Evolutionary conservation across 495 filamentous ascomycete genomes (phyloP), one percentile per base, ranked within the genome.

Genomic region (Penicillium samsonianum): DNA sequence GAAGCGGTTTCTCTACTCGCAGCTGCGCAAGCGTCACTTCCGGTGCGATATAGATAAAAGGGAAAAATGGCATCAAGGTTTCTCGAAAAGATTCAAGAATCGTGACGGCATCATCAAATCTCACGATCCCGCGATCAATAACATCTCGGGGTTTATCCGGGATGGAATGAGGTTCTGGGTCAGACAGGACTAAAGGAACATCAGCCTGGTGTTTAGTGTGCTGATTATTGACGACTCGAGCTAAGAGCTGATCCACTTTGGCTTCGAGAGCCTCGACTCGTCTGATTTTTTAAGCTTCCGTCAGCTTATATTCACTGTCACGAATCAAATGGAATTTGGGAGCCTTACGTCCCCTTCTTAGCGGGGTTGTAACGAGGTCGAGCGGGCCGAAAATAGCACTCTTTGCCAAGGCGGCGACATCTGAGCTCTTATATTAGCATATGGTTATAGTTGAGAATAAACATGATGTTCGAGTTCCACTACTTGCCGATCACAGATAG

Each of bases 321-420:
- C 56, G 17, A 58, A 43, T 28, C 23, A 51, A 10, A 50, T 38
- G 31, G 49, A 51, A 47, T 31, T 14, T 26, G 45, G 28, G 28
- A 47, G 50, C 38, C 43, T 40, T 61, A 65, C 62, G 50, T 61
- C 33, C 44, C 46, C 50, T 51, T 56, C 51, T 65, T 65, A 20
- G 38, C 46, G 17, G 57, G 56, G 17, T 30, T 38, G 35, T 46
- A 57, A 35, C 62, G 62, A 42, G 55, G 44, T 35, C 53, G 48
- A 23, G 58, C 37, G 35, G 62, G 31, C 7, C 62, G 62, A 35
- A 65, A 65, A 56, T 55, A 65, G 44, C 62, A 65, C 14, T 61
- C 58, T 53, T 65, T 65, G 1, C 58, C 45, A 33, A 65, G 46
- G 45, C 62, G 62, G 14, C 41, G 58, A 53, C 62, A 65, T 30